Evolutionary conservation across 2,329 filamentous ascomycete genomes (phyloP).

Genomic region (Penicillium sp.): DNA sequence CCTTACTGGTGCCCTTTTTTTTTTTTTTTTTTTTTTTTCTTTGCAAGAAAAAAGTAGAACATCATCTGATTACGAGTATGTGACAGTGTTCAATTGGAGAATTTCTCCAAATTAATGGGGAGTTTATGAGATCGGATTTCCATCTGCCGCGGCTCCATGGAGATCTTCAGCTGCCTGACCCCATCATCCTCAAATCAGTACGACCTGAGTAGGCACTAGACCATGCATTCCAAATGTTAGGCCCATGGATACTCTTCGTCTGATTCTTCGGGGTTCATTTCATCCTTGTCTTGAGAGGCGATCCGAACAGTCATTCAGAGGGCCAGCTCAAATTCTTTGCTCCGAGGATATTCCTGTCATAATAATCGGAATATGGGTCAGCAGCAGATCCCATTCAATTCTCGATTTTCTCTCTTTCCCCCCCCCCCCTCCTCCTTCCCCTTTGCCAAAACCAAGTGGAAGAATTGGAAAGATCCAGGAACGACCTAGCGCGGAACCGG

Average conservation of each 20-base stretch:
- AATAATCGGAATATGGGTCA: neutral
- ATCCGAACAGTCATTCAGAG: neutral
- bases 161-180: constrained; percentile 6
- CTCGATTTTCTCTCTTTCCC: too few relatives aligned
- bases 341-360: neutral
- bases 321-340: neutral
- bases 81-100: neutral
- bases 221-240: neutral
- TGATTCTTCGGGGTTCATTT: neutral
- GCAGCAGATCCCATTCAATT: neutral
- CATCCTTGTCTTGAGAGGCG: neutral
- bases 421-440: too few relatives aligned
- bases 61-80: neutral
- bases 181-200: neutral
- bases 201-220: neutral
- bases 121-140: constrained; percentile 17
- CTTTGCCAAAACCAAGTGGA: neutral
- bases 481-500: constrained; percentile 13
- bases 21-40: neutral
- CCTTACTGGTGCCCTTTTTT: neutral
- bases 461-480: constrained; percentile 8
- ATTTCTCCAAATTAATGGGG: neutral
- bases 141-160: constrained; percentile 1
- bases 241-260: neutral
- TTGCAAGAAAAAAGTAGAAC: neutral